These are phyloP conservation scores for Leccinum rimulosum DNA, from an alignment of 768 basidiomycete genomes.

Conservation along the genomic window DNA sequence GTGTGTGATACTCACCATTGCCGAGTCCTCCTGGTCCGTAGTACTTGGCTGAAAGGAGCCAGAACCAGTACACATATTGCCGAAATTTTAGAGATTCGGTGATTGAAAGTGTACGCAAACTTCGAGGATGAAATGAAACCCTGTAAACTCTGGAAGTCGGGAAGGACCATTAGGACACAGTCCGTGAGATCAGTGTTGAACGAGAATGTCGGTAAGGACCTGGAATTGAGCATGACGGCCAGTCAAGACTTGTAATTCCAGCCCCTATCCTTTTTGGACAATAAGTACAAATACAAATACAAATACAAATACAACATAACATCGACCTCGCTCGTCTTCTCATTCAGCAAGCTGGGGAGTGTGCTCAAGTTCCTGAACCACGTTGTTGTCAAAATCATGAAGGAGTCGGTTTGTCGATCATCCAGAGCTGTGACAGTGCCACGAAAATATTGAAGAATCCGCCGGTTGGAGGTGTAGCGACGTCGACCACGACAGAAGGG, in stretches of 20 bases:
- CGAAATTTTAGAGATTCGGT: constrained; percentile 33
- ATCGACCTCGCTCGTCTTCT: too few species aligned
- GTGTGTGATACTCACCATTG: neutral
- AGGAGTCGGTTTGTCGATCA: neutral
- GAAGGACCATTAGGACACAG: constrained; percentile 26
- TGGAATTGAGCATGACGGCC: constrained; percentile 1
- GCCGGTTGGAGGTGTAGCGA: too few species aligned
- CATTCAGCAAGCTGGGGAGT: neutral
- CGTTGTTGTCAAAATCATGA: neutral
- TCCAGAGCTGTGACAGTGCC: neutral
- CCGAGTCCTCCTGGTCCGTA: constrained; percentile 3
- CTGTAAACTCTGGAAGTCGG: constrained; percentile 29
- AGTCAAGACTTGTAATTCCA: neutral
- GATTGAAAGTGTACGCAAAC: constrained; percentile 30
- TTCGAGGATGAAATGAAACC: constrained; percentile 29
- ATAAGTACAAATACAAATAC: too few species aligned
- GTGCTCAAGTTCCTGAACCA: neutral
- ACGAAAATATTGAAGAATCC: too few species aligned
- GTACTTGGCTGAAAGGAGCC: constrained; percentile 18
- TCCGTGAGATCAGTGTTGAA: constrained; percentile 33
- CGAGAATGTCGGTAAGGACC: neutral
- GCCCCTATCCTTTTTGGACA: too few species aligned
- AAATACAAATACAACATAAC: too few species aligned
- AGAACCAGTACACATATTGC: constrained; percentile 31
- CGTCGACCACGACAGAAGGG: too few species aligned